These are phyloP conservation scores for Telfairia occidentalis DNA, from an alignment of 331 rosid genomes.

Conservation along the genomic window DNA sequence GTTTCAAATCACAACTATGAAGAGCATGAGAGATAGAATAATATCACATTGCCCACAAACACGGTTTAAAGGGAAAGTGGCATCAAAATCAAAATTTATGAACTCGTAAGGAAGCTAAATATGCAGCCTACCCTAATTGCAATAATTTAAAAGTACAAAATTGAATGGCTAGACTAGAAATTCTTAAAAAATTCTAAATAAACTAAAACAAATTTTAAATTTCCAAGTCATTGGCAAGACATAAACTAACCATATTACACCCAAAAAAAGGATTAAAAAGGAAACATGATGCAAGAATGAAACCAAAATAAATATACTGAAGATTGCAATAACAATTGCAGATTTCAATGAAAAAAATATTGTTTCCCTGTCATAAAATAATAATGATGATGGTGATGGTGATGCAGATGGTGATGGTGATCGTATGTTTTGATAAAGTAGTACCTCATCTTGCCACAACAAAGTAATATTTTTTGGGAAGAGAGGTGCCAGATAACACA, in stretches of 20 bases:
- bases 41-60: background rate
- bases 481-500: slow-evolving; percentile 74
- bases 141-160: background rate
- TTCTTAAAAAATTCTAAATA: background rate
- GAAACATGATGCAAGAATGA: background rate
- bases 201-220: background rate
- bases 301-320: background rate
- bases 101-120: background rate
- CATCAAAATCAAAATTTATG: background rate
- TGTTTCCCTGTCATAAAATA: background rate
- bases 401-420: background rate
- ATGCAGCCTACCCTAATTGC: background rate
- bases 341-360: background rate
- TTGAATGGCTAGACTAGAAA: background rate
- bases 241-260: background rate
- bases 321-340: background rate
- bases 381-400: background rate
- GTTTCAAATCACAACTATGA: background rate
- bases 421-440: slow-evolving; percentile 12
- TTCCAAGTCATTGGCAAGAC: background rate
- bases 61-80: background rate
- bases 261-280: background rate
- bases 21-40: background rate
- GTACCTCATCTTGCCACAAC: slow-evolving; percentile 98
- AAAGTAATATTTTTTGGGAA: slow-evolving; percentile 70